Conservation (phyloP, 176 grass and related monocot genomes). For the Microstegium vimineum region DNA sequence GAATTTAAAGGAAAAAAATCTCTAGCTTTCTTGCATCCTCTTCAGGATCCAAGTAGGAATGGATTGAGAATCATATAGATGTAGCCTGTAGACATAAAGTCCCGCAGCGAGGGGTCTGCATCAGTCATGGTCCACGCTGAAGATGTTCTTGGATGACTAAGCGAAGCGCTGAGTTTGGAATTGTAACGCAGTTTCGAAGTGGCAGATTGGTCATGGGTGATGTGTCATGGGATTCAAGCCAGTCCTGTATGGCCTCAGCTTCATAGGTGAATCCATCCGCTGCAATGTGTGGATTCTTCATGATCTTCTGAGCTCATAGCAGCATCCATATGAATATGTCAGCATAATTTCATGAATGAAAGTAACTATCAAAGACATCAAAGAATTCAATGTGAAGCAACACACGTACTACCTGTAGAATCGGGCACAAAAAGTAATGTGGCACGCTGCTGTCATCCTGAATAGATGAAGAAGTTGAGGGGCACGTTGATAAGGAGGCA, state of each 20-base stretch:
- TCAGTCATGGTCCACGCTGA: slow-evolving; percentile 2
- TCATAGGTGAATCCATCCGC: slow-evolving; percentile 41
- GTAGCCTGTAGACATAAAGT: not conserved
- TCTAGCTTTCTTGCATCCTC: not conserved
- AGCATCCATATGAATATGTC: not conserved
- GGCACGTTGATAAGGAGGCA: not conserved
- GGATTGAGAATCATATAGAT: not conserved
- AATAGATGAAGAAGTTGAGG: not conserved
- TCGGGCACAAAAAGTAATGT: slow-evolving; percentile 34
- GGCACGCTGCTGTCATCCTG: slow-evolving; percentile 12
- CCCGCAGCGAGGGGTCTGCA: not conserved
- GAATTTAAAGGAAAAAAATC: too few relatives aligned
- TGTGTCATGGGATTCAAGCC: slow-evolving; percentile 32
- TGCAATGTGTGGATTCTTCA: slow-evolving; percentile 31
- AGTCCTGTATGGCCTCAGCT: slow-evolving; percentile 40
- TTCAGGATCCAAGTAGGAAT: not conserved
- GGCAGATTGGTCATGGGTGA: slow-evolving; percentile 42
- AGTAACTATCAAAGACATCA: not conserved
- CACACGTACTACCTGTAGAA: slow-evolving; percentile 27
- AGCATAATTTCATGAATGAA: not conserved
- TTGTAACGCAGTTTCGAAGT: not conserved
- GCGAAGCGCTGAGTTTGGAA: slow-evolving; percentile 27
- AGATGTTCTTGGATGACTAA: slow-evolving; percentile 37
- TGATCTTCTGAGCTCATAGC: slow-evolving; percentile 26
- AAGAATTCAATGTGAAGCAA: not conserved